Percentiles rank a stretch among this genome's conserved stretches.
These are phyloP conservation scores for Pterocarpus macrocarpus DNA, from an alignment of 306 rosid genomes.

Conservation along the genomic window DNA sequence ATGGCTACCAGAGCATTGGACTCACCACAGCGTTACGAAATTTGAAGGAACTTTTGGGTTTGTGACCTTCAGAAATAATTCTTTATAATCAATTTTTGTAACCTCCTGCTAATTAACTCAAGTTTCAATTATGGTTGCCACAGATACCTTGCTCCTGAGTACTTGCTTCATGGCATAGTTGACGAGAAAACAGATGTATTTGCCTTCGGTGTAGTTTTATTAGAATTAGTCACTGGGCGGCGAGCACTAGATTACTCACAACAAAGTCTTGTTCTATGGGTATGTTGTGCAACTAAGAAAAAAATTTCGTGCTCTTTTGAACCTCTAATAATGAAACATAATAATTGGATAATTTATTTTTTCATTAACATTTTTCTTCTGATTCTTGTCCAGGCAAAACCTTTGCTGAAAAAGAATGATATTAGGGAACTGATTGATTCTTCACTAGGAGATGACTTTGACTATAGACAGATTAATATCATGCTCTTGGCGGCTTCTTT, in stretches of 20 bases:
- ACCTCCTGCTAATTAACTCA: neutral
- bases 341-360: neutral
- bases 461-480: slow-evolving; percentile 62
- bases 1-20: slow-evolving; percentile 94
- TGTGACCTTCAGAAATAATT: slow-evolving; percentile 29
- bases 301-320: neutral
- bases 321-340: neutral
- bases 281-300: neutral
- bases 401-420: slow-evolving; percentile 74
- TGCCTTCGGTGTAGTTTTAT: slow-evolving; percentile 80
- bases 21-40: slow-evolving; percentile 78
- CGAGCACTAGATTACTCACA: slow-evolving; percentile 84
- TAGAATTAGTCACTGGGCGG: slow-evolving; percentile 86
- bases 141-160: slow-evolving; percentile 92
- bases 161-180: slow-evolving; percentile 84
- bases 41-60: slow-evolving; percentile 95
- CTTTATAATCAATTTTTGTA: neutral
- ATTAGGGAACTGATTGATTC: slow-evolving; percentile 69
- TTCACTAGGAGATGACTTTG: slow-evolving; percentile 59
- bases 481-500: slow-evolving; percentile 75
- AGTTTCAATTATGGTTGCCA: slow-evolving; percentile 5
- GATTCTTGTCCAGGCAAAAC: slow-evolving; percentile 65
- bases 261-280: slow-evolving; percentile 92
- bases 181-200: slow-evolving; percentile 93
- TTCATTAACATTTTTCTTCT: neutral